These are phyloP conservation scores for Laburnicola sp. DNA, from an alignment of 2,329 filamentous ascomycete species.

Conservation along the genomic window DNA sequence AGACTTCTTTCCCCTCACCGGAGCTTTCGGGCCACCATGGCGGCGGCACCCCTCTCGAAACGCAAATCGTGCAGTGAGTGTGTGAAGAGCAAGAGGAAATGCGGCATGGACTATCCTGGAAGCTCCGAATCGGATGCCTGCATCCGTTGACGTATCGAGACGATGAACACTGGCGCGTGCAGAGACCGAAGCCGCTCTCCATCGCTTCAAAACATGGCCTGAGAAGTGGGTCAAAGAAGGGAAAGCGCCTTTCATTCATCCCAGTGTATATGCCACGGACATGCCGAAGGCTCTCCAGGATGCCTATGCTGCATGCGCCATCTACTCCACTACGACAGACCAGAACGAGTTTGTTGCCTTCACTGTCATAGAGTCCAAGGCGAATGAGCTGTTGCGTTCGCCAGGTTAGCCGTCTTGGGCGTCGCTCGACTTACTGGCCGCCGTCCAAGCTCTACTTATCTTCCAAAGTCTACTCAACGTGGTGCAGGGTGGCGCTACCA, in stretches of 20 bases:
- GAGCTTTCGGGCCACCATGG: constrained; percentile 13
- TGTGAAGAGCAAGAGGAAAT: constrained; percentile 19
- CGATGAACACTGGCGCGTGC: constrained; percentile 9
- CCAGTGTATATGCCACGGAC: constrained; percentile 6
- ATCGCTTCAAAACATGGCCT: constrained; percentile 22
- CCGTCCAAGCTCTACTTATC: constrained; percentile 29
- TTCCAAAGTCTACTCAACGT: constrained; percentile 21
- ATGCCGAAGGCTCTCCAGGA: constrained; percentile 19
- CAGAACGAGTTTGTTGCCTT: constrained; percentile 17
- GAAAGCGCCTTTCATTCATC: constrained; percentile 22
- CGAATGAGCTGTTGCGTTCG: constrained; percentile 13
- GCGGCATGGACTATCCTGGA: constrained; percentile 11
- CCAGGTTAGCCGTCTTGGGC: constrained; percentile 7
- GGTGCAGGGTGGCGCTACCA: neutral
- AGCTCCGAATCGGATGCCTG: constrained; percentile 1
- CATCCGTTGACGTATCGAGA: neutral
- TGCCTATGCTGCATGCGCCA: constrained; percentile 18
- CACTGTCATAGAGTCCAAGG: constrained; percentile 13
- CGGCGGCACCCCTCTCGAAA: constrained; percentile 7
- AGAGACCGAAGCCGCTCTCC: constrained; percentile 21
- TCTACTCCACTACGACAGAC: constrained; percentile 14
- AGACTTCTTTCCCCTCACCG: no score
- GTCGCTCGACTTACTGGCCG: constrained; percentile 13
- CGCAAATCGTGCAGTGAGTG: constrained; percentile 19
- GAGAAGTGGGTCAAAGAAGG: constrained; percentile 18